Conservation (phyloP, 805 yeast genomes). For the Priceomyces medius region DNA sequence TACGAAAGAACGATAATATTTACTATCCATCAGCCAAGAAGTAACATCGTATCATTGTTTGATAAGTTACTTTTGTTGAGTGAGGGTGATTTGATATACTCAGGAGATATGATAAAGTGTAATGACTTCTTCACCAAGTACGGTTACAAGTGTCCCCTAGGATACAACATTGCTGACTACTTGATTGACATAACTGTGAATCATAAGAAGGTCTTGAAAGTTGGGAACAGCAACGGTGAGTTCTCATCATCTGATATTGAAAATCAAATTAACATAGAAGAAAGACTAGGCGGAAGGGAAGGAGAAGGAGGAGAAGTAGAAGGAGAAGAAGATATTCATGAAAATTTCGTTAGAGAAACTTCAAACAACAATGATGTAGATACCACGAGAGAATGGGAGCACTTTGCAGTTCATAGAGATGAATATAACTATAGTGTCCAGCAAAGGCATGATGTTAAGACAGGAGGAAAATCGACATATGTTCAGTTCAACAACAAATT, state of each 20-base stretch:
- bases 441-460: conserved; percentile 13
- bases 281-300: too few species aligned
- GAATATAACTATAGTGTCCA: conserved; percentile 43
- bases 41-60: conserved; percentile 89
- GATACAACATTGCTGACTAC: conserved; percentile 92
- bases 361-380: conserved; percentile 37
- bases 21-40: conserved; percentile 96
- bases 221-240: conserved; percentile 10
- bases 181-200: conserved; percentile 87
- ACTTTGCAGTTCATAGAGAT: conserved; percentile 77
- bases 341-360: conserved; percentile 20
- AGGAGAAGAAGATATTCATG: conserved; percentile 24
- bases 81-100: conserved; percentile 81
- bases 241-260: conserved; percentile 4
- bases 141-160: conserved; percentile 83
- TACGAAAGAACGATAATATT: conserved; percentile 86
- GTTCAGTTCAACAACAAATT: conserved; percentile 27
- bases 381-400: conserved; percentile 82
- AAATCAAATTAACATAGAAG: conserved; percentile 1
- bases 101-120: conserved; percentile 79
- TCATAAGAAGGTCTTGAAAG: conserved; percentile 34
- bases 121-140: conserved; percentile 69
- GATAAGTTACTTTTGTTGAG: conserved; percentile 79
- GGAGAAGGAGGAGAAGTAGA: background rate
- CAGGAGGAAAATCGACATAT: conserved; percentile 21